phyloP scores from a whole-genome alignment of 2,329 filamentous ascomycete genomes.

The Fusarium transvaalense region DNA sequence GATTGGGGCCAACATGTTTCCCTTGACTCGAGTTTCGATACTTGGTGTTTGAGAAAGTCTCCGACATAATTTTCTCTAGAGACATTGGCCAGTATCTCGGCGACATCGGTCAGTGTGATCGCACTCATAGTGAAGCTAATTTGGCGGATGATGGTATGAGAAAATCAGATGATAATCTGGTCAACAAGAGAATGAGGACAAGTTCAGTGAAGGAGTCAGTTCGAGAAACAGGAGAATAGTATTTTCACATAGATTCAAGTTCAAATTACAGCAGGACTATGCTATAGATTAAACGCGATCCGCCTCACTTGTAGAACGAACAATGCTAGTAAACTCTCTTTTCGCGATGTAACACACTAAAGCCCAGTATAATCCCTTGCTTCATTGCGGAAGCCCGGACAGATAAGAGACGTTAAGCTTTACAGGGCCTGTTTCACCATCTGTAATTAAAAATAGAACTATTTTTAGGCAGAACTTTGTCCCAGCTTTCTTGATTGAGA shows the following conservation, averaged over 20 bases:
- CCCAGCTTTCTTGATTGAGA: not conserved
- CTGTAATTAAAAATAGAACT: not conserved
- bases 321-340: not conserved
- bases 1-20: slow-evolving; percentile 22
- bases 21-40: not conserved
- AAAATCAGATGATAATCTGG: not conserved
- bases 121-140: not conserved
- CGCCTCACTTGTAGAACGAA: not conserved
- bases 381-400: not conserved
- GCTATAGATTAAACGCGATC: not conserved
- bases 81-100: not conserved
- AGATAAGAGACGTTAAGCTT: not conserved
- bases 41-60: slow-evolving; percentile 15
- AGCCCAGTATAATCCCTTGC: not conserved
- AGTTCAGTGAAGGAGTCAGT: not conserved
- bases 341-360: not conserved
- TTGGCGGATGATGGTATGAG: not conserved
- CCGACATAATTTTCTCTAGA: not conserved
- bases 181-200: too few species aligned
- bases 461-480: not conserved
- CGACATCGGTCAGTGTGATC: not conserved
- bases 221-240: not conserved
- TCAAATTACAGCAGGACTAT: too few species aligned
- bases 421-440: slow-evolving; percentile 7
- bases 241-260: fast-evolving